These are phyloP conservation scores for Naganishia vaughanmartiniae DNA, from an alignment of 768 basidiomycete species.

Conservation along the genomic window DNA sequence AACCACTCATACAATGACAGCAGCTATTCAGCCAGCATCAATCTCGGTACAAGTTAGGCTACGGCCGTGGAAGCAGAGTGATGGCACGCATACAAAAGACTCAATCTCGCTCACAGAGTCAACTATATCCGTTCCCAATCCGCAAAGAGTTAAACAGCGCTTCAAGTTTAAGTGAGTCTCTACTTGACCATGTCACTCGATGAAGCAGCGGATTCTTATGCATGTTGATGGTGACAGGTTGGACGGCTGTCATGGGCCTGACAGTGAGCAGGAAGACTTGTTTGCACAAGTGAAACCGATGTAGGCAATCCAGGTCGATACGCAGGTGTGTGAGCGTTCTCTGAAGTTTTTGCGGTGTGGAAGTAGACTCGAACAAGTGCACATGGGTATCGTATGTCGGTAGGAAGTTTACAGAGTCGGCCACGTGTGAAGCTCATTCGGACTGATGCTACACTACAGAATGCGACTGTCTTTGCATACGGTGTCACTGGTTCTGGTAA, in stretches of 20 bases:
- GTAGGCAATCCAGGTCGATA: not conserved
- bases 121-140: constrained; percentile 64
- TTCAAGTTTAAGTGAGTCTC: constrained; percentile 70
- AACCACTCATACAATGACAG: not conserved
- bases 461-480: constrained; percentile 83
- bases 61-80: constrained; percentile 11
- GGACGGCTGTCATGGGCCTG: constrained; percentile 70
- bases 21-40: not conserved
- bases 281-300: constrained; percentile 71
- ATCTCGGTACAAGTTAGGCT: constrained; percentile 29
- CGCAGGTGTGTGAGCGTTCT: not conserved
- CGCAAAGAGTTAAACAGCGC: constrained; percentile 65
- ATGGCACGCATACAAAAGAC: constrained; percentile 20
- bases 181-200: not conserved
- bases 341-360: not conserved
- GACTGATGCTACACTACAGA: constrained; percentile 43
- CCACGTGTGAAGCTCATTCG: not conserved
- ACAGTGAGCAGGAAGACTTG: constrained; percentile 71
- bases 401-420: not conserved
- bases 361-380: constrained; percentile 65
- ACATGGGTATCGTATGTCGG: constrained; percentile 59
- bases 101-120: constrained; percentile 15
- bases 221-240: constrained; percentile 56
- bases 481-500: constrained; percentile 89
- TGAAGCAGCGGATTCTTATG: not conserved